These are phyloP conservation scores for Epipyxis sp. DNA, from an alignment of 108 stramenopile species.

Conservation along the genomic window DNA sequence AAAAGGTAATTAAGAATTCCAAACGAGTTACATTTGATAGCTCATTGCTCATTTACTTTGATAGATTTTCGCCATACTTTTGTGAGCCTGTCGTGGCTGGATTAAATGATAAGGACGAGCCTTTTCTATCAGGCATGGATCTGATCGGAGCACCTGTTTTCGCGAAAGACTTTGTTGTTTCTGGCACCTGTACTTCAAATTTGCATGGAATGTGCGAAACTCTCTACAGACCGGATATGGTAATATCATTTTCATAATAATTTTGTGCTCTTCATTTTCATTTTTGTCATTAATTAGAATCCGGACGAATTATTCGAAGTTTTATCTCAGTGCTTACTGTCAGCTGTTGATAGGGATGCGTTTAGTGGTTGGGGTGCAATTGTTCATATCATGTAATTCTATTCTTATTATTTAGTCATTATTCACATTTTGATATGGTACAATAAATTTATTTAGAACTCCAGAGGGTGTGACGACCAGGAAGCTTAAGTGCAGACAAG, in stretches of 20 bases:
- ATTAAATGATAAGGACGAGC: conserved; percentile 70
- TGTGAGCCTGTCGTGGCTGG: conserved; percentile 94
- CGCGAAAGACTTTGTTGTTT: conserved; percentile 92
- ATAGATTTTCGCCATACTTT: conserved; percentile 92
- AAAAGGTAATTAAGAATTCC: conserved; percentile 58
- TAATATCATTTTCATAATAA: not conserved
- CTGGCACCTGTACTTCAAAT: conserved; percentile 92
- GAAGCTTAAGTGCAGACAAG: conserved; percentile 15
- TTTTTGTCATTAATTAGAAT: conserved; percentile 50
- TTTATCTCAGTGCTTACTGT: conserved; percentile 86
- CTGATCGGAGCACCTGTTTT: conserved; percentile 85
- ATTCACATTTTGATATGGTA: not conserved
- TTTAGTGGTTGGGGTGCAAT: conserved; percentile 98
- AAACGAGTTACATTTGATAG: not conserved
- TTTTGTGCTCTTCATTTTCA: not conserved
- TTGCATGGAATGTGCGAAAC: conserved; percentile 98
- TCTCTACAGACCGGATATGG: conserved; percentile 85
- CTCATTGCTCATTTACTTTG: not conserved
- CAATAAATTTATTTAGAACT: conserved; percentile 13
- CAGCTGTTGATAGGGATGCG: conserved; percentile 93
- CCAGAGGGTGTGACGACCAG: conserved; percentile 26
- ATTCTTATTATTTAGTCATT: not conserved
- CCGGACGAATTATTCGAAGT: conserved; percentile 95
- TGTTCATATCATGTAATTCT: conserved; percentile 81
- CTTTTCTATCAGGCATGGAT: conserved; percentile 92